Evolutionary conservation across 2,329 filamentous ascomycete species (phyloP).

Genomic region (Emericellopsis cladophorae): DNA sequence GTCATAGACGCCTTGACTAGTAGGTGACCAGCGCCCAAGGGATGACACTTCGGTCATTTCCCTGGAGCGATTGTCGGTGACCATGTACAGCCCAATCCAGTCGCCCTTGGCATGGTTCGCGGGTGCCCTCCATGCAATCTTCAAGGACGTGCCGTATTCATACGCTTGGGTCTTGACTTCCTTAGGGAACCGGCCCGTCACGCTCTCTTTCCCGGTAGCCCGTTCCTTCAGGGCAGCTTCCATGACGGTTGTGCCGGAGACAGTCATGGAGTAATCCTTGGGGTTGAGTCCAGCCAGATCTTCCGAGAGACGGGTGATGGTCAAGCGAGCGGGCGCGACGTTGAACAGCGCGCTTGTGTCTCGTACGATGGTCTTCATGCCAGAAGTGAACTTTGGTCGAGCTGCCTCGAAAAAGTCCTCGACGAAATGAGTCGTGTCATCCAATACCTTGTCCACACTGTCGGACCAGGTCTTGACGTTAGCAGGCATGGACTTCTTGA

Average conservation of each 20-base stretch:
- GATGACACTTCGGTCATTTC: slow-evolving; percentile 76
- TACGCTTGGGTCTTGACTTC: slow-evolving; percentile 65
- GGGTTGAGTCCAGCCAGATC: slow-evolving; percentile 71
- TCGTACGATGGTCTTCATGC: slow-evolving; percentile 75
- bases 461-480: slow-evolving; percentile 75
- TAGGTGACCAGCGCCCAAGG: slow-evolving; percentile 80
- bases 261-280: slow-evolving; percentile 64
- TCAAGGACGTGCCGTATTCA: slow-evolving; percentile 83
- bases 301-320: slow-evolving; percentile 64
- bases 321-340: slow-evolving; percentile 76
- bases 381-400: slow-evolving; percentile 72
- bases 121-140: slow-evolving; percentile 82
- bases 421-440: slow-evolving; percentile 76
- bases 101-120: slow-evolving; percentile 79
- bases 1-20: slow-evolving; percentile 65
- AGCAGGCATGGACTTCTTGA: slow-evolving; percentile 74
- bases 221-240: slow-evolving; percentile 39
- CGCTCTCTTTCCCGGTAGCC: slow-evolving; percentile 61
- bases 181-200: slow-evolving; percentile 54
- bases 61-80: slow-evolving; percentile 81
- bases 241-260: slow-evolving; percentile 51
- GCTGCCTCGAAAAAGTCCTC: slow-evolving; percentile 83
- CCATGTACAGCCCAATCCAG: slow-evolving; percentile 94
- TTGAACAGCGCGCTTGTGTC: slow-evolving; percentile 84
- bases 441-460: slow-evolving; percentile 76